These are phyloP conservation scores for Phlebiopsis gigantea DNA, from an alignment of 768 basidiomycete species.

Conservation along the genomic window DNA sequence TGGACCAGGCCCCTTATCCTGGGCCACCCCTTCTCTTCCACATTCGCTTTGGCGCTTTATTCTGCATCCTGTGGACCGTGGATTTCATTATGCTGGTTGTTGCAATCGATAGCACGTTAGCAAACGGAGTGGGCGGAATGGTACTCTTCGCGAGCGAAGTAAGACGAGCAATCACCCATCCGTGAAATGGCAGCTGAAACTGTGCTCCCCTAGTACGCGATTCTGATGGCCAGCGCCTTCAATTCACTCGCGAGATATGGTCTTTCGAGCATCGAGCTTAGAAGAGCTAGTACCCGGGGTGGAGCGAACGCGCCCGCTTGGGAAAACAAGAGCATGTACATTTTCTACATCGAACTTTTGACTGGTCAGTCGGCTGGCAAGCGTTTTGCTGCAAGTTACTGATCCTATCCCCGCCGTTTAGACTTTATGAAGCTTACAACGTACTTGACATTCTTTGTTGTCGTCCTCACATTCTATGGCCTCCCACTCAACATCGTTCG, in stretches of 20 bases:
- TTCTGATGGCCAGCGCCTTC: slow-evolving; percentile 74
- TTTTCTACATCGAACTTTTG: slow-evolving; percentile 89
- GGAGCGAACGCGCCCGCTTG: slow-evolving; percentile 86
- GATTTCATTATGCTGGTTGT: slow-evolving; percentile 77
- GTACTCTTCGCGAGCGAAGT: slow-evolving; percentile 95
- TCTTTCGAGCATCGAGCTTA: slow-evolving; percentile 75
- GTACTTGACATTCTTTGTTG: slow-evolving; percentile 89
- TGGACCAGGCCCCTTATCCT: slow-evolving; percentile 93
- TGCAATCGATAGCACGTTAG: slow-evolving; percentile 74
- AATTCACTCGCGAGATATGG: slow-evolving; percentile 80
- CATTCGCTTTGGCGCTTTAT: slow-evolving; percentile 70
- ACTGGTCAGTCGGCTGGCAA: slow-evolving; percentile 58
- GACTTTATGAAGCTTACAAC: slow-evolving; percentile 92
- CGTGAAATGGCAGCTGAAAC: slow-evolving; percentile 3
- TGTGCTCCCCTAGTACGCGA: slow-evolving; percentile 61
- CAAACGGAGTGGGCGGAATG: slow-evolving; percentile 81
- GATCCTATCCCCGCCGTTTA: slow-evolving; percentile 27
- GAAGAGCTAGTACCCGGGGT: slow-evolving; percentile 70
- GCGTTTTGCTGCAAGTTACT: slow-evolving; percentile 2
- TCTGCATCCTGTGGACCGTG: slow-evolving; percentile 65
- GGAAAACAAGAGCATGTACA: slow-evolving; percentile 98
- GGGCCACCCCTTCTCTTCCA: slow-evolving; percentile 83
- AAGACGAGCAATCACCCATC: slow-evolving; percentile 20
- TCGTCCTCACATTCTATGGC: slow-evolving; percentile 93
- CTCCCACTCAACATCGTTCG: slow-evolving; percentile 95